Evolutionary conservation across 1,284 basidiomycete species (phyloP), one percentile per base, ranked within the genome.

Genomic region (Stygiomarasmius scandens): DNA sequence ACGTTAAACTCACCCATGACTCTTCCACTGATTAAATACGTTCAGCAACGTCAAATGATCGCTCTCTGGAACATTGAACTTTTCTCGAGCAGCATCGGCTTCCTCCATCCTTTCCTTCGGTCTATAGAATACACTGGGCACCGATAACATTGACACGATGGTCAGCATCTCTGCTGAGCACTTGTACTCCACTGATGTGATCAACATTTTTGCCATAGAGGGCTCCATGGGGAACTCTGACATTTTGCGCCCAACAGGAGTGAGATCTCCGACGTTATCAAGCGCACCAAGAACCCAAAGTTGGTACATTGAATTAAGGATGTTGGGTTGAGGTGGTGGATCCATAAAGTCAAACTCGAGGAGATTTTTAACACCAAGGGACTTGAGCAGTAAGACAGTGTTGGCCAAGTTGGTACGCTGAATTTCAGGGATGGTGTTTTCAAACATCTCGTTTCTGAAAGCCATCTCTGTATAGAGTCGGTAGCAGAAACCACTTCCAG

Each of bases 291-390:
- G 87, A 3, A 98, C 95, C 96, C 97, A 99, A 22, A 99, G 86
- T 73, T 98, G 96, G 72, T 98, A 98, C 96, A 98, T 98, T 2
- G 95, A 97, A 71, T 97, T 98, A 49, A 96, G 79, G 64, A 96
- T 96, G 70, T 96, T 96, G 59, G 92, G 92, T 86, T 96, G 77
- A 77, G 74, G 96, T 11, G 97, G 97, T 9, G 97, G 97, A 72
- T 99, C 97, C 97, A 99, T 99, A 70, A 99, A 99, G 75, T 99
- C 96, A 71, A 99, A 99, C 68, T 98, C 96, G 49, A 99, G 85
- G 50, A 98, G 77, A 69, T 99, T 95, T 75, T 96, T 96, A 56
- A 99, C 97, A 19, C 97, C 97, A 1, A 99, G 78, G 2, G 94
- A 95, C 72, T 98, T 99, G 58, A 99, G 82, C 27, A 98, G 74